These are phyloP conservation scores for Cenchrus fungigraminus DNA, from an alignment of 176 grass and related monocot species.

Conservation along the genomic window DNA sequence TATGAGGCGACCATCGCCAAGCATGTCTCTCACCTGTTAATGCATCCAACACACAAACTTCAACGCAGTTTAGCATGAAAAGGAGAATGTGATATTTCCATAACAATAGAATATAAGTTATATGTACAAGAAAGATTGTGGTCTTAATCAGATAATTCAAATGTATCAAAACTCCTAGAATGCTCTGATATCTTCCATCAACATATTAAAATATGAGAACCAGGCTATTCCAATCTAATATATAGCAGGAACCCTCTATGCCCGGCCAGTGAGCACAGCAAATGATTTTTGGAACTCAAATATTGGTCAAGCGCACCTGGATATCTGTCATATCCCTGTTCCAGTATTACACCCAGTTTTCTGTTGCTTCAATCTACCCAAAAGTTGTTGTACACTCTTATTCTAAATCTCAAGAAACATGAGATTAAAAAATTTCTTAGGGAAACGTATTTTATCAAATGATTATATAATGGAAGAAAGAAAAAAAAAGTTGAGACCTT, in stretches of 20 bases:
- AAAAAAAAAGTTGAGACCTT: neutral
- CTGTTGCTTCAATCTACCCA: constrained; percentile 13
- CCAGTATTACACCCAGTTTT: constrained; percentile 18
- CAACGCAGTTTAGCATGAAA: constrained; percentile 17
- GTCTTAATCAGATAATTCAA: constrained; percentile 10
- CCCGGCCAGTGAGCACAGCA: neutral
- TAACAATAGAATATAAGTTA: constrained; percentile 9
- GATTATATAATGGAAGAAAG: neutral
- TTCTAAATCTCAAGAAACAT: constrained; percentile 29
- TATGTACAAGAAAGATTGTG: neutral
- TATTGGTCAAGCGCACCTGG: neutral
- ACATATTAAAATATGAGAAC: constrained; percentile 15
- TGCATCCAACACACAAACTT: constrained; percentile 36
- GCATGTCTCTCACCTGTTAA: constrained; percentile 96
- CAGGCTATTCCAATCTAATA: neutral
- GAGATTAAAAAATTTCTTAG: constrained; percentile 1
- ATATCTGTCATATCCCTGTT: neutral
- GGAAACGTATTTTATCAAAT: neutral
- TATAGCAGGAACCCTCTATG: neutral
- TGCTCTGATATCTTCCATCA: neutral
- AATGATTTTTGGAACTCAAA: constrained; percentile 21
- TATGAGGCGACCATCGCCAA: constrained; percentile 97
- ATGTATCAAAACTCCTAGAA: neutral
- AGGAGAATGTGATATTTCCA: neutral
- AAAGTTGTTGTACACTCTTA: neutral